Evolutionary conservation across 495 filamentous ascomycete genomes (phyloP).

Genomic region (Talaromyces liani): DNA sequence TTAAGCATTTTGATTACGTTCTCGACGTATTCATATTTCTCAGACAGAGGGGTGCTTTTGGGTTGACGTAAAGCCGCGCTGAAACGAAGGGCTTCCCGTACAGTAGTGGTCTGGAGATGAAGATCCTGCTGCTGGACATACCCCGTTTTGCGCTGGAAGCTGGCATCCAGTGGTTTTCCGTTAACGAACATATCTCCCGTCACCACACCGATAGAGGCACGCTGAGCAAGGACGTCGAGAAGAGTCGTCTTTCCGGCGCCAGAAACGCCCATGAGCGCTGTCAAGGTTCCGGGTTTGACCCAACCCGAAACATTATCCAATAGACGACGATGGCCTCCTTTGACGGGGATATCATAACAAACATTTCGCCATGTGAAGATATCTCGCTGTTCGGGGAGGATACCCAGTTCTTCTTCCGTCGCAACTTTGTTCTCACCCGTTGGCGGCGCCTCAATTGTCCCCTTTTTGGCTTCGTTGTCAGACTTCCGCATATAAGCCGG

Average conservation of each 20-base stretch:
- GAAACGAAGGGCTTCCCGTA: slow-evolving; percentile 75
- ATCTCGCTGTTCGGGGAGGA: slow-evolving; percentile 36
- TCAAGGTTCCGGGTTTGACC: slow-evolving; percentile 63
- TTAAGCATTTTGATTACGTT: slow-evolving; percentile 46
- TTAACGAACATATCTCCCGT: slow-evolving; percentile 47
- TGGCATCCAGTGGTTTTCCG: slow-evolving; percentile 48
- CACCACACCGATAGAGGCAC: slow-evolving; percentile 42
- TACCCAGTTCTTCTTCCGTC: slow-evolving; percentile 28
- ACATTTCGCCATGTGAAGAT: slow-evolving; percentile 73
- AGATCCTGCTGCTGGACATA: slow-evolving; percentile 95
- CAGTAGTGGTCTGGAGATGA: slow-evolving; percentile 76
- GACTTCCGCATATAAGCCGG: slow-evolving; percentile 25
- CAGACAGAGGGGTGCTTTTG: slow-evolving; percentile 30
- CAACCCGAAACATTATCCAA: slow-evolving; percentile 61
- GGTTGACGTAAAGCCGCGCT: slow-evolving; percentile 81
- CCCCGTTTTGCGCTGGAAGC: slow-evolving; percentile 86
- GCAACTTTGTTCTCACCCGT: slow-evolving; percentile 18
- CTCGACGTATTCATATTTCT: slow-evolving; percentile 44
- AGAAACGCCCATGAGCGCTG: slow-evolving; percentile 54
- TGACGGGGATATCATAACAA: slow-evolving; percentile 59
- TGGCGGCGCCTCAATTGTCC: slow-evolving; percentile 8
- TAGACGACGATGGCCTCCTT: slow-evolving; percentile 47
- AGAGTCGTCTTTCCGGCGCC: slow-evolving; percentile 63
- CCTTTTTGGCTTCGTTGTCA: slow-evolving; percentile 34
- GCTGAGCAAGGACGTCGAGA: slow-evolving; percentile 51